Conservation (phyloP, 2,329 filamentous ascomycete species). For the Diaporthe amygdali region DNA sequence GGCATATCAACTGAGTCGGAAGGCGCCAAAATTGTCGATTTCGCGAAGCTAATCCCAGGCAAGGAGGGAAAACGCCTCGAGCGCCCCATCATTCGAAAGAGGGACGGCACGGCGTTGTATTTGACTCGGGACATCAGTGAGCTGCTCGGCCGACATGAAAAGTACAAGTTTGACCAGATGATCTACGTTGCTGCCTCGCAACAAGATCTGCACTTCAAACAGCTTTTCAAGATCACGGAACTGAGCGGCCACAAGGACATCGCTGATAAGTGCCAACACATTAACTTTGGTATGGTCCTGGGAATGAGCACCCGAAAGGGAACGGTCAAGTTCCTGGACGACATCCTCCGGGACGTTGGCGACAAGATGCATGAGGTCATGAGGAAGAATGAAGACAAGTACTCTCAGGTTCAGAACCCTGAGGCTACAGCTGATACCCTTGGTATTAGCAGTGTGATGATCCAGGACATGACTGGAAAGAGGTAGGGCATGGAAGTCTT, state of each 20-base stretch:
- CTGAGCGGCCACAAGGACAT: constrained; percentile 73
- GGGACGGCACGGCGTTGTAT: constrained; percentile 77
- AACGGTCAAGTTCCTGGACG: constrained; percentile 76
- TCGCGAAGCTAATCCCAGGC: constrained; percentile 68
- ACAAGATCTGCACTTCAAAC: constrained; percentile 75
- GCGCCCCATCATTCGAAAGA: constrained; percentile 73
- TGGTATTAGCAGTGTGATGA: constrained; percentile 95
- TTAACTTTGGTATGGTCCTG: constrained; percentile 76
- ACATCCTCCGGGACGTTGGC: constrained; percentile 78
- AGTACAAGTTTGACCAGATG: constrained; percentile 77
- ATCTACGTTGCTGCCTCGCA: constrained; percentile 78
- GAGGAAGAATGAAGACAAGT: constrained; percentile 89
- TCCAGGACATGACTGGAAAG: constrained; percentile 97
- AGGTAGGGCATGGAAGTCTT: constrained; percentile 54
- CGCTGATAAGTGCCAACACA: constrained; percentile 70
- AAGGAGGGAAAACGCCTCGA: constrained; percentile 74
- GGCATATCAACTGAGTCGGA: constrained; percentile 71
- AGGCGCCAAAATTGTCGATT: constrained; percentile 76
- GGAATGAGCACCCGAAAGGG: constrained; percentile 75
- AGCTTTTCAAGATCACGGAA: constrained; percentile 79
- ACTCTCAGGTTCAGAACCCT: constrained; percentile 85
- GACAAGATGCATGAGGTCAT: constrained; percentile 99
- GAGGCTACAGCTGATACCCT: constrained; percentile 82
- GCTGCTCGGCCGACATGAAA: constrained; percentile 67
- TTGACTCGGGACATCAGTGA: constrained; percentile 81